phyloP scores from a whole-genome alignment of 345 rosid genomes.

The Punica granatum region DNA sequence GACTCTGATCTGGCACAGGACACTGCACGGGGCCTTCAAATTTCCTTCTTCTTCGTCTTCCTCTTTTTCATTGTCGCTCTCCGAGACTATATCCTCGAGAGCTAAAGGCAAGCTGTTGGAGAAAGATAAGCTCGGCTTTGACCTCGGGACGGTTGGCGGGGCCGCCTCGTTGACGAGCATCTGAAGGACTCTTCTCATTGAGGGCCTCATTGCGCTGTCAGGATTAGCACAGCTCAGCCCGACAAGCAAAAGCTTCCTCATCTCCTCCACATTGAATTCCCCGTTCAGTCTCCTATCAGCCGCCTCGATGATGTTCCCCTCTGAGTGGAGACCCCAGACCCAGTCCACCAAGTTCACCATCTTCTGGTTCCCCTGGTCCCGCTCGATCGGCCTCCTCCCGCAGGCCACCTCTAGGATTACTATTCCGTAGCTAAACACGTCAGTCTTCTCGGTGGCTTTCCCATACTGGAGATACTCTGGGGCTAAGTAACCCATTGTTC shows the following conservation, averaged over 20 bases:
- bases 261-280: conserved; percentile 51
- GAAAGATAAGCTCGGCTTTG: conserved; percentile 78
- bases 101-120: conserved; percentile 42
- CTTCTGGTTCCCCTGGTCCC: conserved; percentile 45
- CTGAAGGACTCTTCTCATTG: conserved; percentile 81
- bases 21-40: not conserved
- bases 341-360: conserved; percentile 89
- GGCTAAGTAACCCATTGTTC: conserved; percentile 96
- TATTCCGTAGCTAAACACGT: conserved; percentile 82
- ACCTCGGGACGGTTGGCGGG: conserved; percentile 43
- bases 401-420: conserved; percentile 86
- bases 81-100: conserved; percentile 80
- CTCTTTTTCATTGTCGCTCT: conserved; percentile 32
- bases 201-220: conserved; percentile 62
- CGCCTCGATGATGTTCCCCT: conserved; percentile 68
- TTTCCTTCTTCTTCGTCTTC: conserved; percentile 1
- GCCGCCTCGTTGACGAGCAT: conserved; percentile 64
- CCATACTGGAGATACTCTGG: conserved; percentile 97
- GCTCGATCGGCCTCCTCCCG: conserved; percentile 88
- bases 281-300: conserved; percentile 67
- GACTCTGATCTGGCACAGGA: not conserved
- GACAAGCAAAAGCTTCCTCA: conserved; percentile 74
- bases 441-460: conserved; percentile 84
- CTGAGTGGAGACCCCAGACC: conserved; percentile 73
- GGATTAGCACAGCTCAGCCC: conserved; percentile 89